Percentiles rank a stretch among this genome's conserved stretches.
Evolutionary conservation across 768 basidiomycete species (phyloP).

Genomic region (Imleria badia): DNA sequence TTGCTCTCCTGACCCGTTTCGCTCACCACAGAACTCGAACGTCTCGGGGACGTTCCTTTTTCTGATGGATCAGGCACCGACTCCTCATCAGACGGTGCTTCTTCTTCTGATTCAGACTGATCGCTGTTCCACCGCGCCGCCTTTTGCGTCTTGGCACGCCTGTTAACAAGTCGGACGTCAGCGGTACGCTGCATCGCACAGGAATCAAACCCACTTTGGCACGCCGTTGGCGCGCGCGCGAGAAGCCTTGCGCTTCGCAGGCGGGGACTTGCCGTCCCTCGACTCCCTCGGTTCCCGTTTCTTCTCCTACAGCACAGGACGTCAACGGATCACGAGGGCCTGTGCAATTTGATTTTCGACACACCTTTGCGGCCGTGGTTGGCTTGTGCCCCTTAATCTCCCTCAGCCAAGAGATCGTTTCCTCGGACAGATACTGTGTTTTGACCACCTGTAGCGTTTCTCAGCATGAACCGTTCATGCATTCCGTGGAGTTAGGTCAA

Average conservation of each 20-base stretch:
- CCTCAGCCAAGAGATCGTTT: slow-evolving; percentile 55
- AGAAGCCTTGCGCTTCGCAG: slow-evolving; percentile 54
- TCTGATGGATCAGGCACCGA: slow-evolving; percentile 44
- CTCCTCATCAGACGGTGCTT: slow-evolving; percentile 21
- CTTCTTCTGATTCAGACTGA: slow-evolving; percentile 33
- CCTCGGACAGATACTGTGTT: slow-evolving; percentile 65
- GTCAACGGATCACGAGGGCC: slow-evolving; percentile 4
- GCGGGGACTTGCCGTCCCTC: slow-evolving; percentile 50
- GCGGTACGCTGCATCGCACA: background rate
- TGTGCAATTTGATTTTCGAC: background rate
- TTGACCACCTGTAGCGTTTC: slow-evolving; percentile 54
- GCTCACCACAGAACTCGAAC: slow-evolving; percentile 40
- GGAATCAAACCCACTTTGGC: slow-evolving; percentile 25
- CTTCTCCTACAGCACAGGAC: slow-evolving; percentile 34
- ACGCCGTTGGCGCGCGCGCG: slow-evolving; percentile 29
- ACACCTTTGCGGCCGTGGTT: slow-evolving; percentile 28
- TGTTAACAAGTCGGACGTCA: slow-evolving; percentile 7
- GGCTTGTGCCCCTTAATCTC: slow-evolving; percentile 45
- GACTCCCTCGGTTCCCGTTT: slow-evolving; percentile 38
- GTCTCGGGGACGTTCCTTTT: slow-evolving; percentile 19
- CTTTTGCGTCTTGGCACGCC: slow-evolving; percentile 31
- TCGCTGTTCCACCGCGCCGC: slow-evolving; percentile 32
- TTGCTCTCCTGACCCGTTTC: slow-evolving; percentile 31
- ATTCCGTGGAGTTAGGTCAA: background rate
- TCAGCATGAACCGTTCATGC: background rate